phyloP scores from a whole-genome alignment of 2,329 filamentous ascomycete species.

The Pseudocercospora cruenta region DNA sequence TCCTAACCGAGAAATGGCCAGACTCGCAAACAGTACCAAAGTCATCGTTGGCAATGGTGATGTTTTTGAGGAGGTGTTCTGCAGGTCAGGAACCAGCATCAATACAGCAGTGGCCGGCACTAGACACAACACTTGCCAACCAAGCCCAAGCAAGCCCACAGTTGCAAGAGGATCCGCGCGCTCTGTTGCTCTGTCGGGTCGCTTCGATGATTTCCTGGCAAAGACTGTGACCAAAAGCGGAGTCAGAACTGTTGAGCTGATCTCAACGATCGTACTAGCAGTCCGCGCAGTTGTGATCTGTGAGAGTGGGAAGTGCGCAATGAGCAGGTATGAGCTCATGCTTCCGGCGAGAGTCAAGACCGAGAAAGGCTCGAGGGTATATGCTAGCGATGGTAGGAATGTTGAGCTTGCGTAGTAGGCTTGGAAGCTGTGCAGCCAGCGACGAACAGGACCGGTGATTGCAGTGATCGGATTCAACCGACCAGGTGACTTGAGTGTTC shows the following conservation, averaged over 20 bases:
- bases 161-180: background rate
- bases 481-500: background rate
- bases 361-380: conserved; percentile 10
- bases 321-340: conserved; percentile 13
- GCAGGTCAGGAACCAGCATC: background rate
- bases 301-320: conserved; percentile 1
- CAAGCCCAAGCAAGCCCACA: conserved; percentile 13
- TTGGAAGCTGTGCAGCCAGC: background rate
- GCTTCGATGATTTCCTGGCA: background rate
- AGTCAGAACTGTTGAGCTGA: conserved; percentile 14
- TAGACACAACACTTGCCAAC: conserved; percentile 12
- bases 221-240: conserved; percentile 8
- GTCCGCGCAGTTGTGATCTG: conserved; percentile 14
- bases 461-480: background rate
- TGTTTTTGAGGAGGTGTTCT: background rate
- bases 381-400: conserved; percentile 7
- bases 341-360: conserved; percentile 13
- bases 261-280: conserved; percentile 13
- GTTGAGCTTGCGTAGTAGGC: background rate
- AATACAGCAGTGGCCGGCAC: conserved; percentile 10
- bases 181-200: background rate
- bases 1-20: conserved; percentile 12
- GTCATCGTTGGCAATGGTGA: background rate
- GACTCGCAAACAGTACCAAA: conserved; percentile 4
- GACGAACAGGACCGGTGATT: background rate